Conservation (phyloP, 2,329 filamentous ascomycete species). For the Colletotrichum orchidophilum region DNA sequence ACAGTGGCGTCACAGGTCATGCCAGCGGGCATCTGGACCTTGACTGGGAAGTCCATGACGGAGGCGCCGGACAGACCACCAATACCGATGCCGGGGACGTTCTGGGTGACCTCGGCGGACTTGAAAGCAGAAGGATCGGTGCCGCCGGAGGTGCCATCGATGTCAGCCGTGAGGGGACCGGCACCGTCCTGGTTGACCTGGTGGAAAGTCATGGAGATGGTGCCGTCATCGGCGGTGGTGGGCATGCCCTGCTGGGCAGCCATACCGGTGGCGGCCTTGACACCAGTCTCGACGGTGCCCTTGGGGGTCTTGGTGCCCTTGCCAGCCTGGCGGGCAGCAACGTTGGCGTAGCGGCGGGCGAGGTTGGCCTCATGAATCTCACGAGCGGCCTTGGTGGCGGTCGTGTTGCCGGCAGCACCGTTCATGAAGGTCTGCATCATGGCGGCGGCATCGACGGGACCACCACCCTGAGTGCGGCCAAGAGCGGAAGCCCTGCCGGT, state of each 20-base stretch:
- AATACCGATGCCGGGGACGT: constrained; percentile 67
- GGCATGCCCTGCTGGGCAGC: constrained; percentile 75
- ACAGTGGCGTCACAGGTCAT: constrained; percentile 72
- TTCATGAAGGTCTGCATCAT: constrained; percentile 70
- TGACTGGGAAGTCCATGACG: constrained; percentile 71
- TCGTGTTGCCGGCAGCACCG: constrained; percentile 45
- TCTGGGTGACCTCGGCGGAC: constrained; percentile 64
- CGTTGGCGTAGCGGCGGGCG: constrained; percentile 35
- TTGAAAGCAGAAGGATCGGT: constrained; percentile 69
- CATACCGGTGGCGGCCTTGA: constrained; percentile 62
- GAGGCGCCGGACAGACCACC: constrained; percentile 66
- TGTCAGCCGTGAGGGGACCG: constrained; percentile 66
- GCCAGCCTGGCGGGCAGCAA: constrained; percentile 28
- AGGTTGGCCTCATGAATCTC: constrained; percentile 54
- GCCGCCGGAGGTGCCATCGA: constrained; percentile 71
- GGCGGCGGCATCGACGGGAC: constrained; percentile 64
- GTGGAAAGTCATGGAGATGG: constrained; percentile 71
- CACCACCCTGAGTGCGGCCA: constrained; percentile 69
- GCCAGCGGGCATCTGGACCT: constrained; percentile 70
- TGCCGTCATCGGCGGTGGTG: constrained; percentile 73
- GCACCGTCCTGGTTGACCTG: constrained; percentile 78
- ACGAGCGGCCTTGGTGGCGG: constrained; percentile 48
- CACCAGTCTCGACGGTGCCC: constrained; percentile 56
- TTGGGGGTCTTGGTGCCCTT: constrained; percentile 34
- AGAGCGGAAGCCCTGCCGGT: constrained; percentile 63